phyloP scores from a whole-genome alignment of 2,329 filamentous ascomycete species.

The Neoscytalidium dimidiatum region DNA sequence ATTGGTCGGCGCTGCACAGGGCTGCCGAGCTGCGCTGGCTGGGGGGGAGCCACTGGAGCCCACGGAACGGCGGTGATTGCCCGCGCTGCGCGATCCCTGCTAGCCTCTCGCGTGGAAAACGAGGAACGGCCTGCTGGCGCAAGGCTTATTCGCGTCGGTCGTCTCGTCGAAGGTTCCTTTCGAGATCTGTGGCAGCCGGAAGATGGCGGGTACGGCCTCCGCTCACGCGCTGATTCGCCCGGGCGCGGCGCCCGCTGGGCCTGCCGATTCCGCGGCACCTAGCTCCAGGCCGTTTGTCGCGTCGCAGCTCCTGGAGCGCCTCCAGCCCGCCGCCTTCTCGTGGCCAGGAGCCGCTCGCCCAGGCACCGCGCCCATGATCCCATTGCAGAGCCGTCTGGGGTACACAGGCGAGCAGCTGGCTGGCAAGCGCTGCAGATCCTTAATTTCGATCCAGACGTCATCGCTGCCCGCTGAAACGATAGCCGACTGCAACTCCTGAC shows the following conservation, averaged over 20 bases:
- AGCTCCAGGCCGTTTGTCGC: slow-evolving; percentile 15
- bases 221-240: slow-evolving; percentile 10
- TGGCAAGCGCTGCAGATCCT: slow-evolving; percentile 15
- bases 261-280: slow-evolving; percentile 17
- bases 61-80: neutral
- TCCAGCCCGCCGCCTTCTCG: slow-evolving; percentile 3
- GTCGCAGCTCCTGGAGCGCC: slow-evolving; percentile 6
- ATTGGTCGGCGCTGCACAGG: slow-evolving; percentile 9
- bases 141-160: slow-evolving; percentile 17
- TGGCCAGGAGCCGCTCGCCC: slow-evolving; percentile 3
- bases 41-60: no score
- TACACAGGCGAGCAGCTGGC: slow-evolving; percentile 11
- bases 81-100: slow-evolving; percentile 4
- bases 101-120: slow-evolving; percentile 15
- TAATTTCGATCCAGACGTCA: slow-evolving; percentile 17
- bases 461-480: slow-evolving; percentile 18
- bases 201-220: slow-evolving; percentile 3
- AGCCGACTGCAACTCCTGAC: slow-evolving; percentile 19
- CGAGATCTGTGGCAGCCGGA: slow-evolving; percentile 17
- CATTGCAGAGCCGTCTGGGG: slow-evolving; percentile 6
- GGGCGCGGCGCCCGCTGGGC: neutral
- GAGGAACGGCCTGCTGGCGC: slow-evolving; percentile 13
- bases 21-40: slow-evolving; percentile 9
- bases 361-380: slow-evolving; percentile 6
- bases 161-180: slow-evolving; percentile 18